Base-by-base conservation (phyloP, 257 asterid genomes). In the Verbascum thapsus region DNA sequence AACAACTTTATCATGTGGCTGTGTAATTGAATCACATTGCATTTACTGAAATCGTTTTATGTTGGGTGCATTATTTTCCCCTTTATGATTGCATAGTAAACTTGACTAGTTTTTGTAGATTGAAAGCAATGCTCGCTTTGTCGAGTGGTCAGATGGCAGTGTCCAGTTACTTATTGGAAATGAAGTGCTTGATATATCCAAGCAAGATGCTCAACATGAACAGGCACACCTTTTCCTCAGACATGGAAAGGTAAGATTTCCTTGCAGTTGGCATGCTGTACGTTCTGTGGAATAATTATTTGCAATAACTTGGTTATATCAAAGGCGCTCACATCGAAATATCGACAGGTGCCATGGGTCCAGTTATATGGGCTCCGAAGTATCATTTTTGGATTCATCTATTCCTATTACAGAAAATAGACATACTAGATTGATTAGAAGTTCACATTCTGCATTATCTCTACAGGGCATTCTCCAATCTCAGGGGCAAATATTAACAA, bases 61-160 rank as follows among this genome's bases (percentile, higher is more conserved):
- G 19, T 17, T 48, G 58, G 30, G 48, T 10, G 10, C n/a, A 11
- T 12, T 61, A n/a, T n/a, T 16, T 2, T 26, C 3, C 32, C 32
- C 34, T n/a, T n/a, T 13, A 8, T 35, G 0, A 48, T 19, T 61
- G 48, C 38, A 19, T 49, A n/a, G 16, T 50, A 48, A 61, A 38
- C 53, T 23, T 42, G 55, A 26, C 4, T 37, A 18, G 7, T 69
- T 43, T 71, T 17, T 73, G 75, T 62, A 94, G 99, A 66, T 82
- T 61, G 96, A 94, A 78, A 94, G 97, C 86, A 94, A 94, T 72
- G 97, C 97, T 42, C 97, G 97, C 53, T 87, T 94, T 75, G 99
- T 94, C 80, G 91, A 85, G 64, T 94, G 99, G 99, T 90, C 99
- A 7, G 99, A 94, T 83, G 97, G 99, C 53, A 87, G 97, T 81